Percentiles rank a stretch among this genome's conserved stretches.
Conservation (phyloP, 768 basidiomycete genomes). For the Mycena filopes region DNA sequence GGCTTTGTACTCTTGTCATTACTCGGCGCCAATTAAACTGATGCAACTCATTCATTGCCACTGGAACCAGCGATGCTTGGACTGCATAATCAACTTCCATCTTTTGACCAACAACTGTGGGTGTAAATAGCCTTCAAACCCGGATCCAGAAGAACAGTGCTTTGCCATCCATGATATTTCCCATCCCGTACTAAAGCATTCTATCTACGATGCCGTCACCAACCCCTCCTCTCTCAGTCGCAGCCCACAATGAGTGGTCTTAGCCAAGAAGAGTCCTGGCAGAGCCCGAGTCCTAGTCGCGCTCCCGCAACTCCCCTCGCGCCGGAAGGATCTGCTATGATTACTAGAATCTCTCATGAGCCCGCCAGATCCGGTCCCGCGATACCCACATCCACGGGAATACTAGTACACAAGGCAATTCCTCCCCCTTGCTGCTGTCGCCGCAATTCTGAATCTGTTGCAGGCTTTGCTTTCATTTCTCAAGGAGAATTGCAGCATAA, state of each 20-base stretch:
- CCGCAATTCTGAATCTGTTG: neutral
- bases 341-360: neutral
- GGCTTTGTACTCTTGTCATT: no score
- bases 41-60: no score
- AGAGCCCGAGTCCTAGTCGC: neutral
- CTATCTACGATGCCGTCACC: neutral
- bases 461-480: constrained; percentile 11
- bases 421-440: neutral
- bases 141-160: neutral
- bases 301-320: neutral
- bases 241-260: neutral
- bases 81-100: no score
- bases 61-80: no score
- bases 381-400: neutral
- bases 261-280: neutral
- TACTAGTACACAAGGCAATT: constrained; percentile 2
- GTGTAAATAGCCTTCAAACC: neutral
- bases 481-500: neutral
- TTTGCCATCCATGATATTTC: neutral
- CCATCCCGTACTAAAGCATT: constrained; percentile 7
- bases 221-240: neutral
- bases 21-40: no score
- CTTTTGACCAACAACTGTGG: neutral
- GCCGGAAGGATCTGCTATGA: neutral
- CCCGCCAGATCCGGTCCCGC: neutral